Evolutionary conservation across 257 asterid species (phyloP), one percentile per base, ranked within the genome.

Genomic region (Petrea volubilis): DNA sequence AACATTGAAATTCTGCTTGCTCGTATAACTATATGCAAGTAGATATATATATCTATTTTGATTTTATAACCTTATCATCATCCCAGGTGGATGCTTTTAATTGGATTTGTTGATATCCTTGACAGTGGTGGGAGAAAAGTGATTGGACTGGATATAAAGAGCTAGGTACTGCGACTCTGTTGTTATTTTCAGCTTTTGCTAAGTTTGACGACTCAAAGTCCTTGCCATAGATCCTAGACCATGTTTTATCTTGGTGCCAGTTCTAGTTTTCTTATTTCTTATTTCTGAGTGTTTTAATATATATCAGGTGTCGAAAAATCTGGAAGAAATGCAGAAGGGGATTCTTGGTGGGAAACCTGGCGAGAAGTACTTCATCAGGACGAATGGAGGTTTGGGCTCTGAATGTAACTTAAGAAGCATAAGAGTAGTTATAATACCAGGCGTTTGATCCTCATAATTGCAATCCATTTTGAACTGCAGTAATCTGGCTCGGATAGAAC

Each of bases 71-170:
- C 85, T 78, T 81, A 79, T 80, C 75, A 85, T 86, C 91, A 87
- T 87, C 96, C 97, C 90, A 87, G 93, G 96, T 92, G 86, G 85
- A 82, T 90, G 82, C 97, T 80, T 92, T 91, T 95, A 92, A 90
- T 85, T 92, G 96, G 96, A 87, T 90, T 90, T 92, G 87, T 95
- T 92, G 82, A 82, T 92, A 85, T 92, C 83, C 88, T 95, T 88
- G 96, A 87, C 99, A 95, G 99, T 95, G 99, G 99, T 95, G 99
- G 99, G 99, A 95, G 91, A 92, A 92, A 85, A 95, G 99, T 85
- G 97, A 95, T 80, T 95, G 99, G 99, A 92, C 96, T 3, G 99
- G 99, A 78, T 92, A 90, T 90, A 95, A 92, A 86, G 99, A 95
- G 84, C 94, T 95, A 76, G 99, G 99, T 94, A 91, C 25, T 43